phyloP scores from a whole-genome alignment of 2,329 filamentous ascomycete species.

The Fusarium sp. region DNA sequence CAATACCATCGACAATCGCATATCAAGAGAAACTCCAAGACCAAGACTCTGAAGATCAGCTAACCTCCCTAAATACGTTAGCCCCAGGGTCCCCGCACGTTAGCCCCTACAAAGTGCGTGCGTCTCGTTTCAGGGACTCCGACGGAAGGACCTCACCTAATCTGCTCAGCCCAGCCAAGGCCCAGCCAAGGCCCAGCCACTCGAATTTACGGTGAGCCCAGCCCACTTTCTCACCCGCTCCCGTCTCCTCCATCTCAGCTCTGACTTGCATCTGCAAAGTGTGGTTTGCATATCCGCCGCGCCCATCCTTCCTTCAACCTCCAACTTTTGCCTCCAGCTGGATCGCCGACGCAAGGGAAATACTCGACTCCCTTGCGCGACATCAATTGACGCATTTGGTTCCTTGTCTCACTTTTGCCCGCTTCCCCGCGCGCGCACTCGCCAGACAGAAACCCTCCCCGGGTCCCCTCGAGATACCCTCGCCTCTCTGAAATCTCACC shows the following conservation, averaged over 20 bases:
- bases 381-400: neutral
- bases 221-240: neutral
- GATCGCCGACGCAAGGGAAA: neutral
- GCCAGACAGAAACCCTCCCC: neutral
- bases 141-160: neutral
- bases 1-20: neutral
- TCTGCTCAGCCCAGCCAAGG: constrained; percentile 45
- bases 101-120: constrained; percentile 6
- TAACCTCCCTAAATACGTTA: neutral
- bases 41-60: neutral
- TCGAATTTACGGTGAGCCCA: constrained; percentile 48
- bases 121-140: constrained; percentile 1
- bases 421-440: neutral
- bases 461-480: neutral
- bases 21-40: neutral
- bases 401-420: neutral
- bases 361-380: neutral
- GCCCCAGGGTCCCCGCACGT: neutral
- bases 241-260: constrained; percentile 7
- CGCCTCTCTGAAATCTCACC: neutral
- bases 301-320: constrained; percentile 3
- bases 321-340: neutral
- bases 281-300: constrained; percentile 20
- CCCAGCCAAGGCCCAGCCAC: constrained; percentile 40
- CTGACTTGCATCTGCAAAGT: constrained; percentile 38